Evolutionary conservation across 495 filamentous ascomycete genomes (phyloP), one percentile per base, ranked within the genome.

Genomic region (Talaromyces liani): DNA sequence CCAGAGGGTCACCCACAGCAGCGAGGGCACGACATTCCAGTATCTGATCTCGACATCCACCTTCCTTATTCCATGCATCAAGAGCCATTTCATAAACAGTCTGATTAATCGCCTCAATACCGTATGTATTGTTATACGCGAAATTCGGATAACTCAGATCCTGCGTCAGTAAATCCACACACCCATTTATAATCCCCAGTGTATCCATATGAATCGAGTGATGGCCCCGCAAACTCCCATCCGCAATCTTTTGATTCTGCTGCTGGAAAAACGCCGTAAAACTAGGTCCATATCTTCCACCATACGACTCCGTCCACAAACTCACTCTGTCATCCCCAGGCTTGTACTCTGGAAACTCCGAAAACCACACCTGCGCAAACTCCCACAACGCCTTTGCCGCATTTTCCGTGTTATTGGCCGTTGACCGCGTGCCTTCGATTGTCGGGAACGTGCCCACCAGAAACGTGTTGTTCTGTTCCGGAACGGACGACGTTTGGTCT

Each of bases 41-140:
- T 53, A 88, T 79, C 62, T 73, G 72, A 60, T 88, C 87, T 27
- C 84, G 73, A 70, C 88, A 90, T 60, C 88, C 88, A 4, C 81
- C 85, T 0, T 77, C 68, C 54, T 75, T 75, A 61, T 79, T 77
- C 68, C 73, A 83, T 4, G 75, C 75, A 14, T 85, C 64, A 58
- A 85, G 73, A 31, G 78, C 74, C 8, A 65, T 61, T n/a, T 80
- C 67, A 62, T 83, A 85, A 14, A 77, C 67, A 36, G 74, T 82
- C 31, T 81, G 70, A 66, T 84, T 88, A 68, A 91, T 82, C 0
- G 85, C 78, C 62, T 85, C 69, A 29, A 93, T 82, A 8, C 85
- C 85, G 67, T 92, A 95, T 4, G 89, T 88, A 68, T 94, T 96
- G 73, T 87, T 86, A 56, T 85, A 79, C 14, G 87, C 87, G 72